phyloP scores from a whole-genome alignment of 495 filamentous ascomycete species.

The Rhizodiscina lignyota region DNA sequence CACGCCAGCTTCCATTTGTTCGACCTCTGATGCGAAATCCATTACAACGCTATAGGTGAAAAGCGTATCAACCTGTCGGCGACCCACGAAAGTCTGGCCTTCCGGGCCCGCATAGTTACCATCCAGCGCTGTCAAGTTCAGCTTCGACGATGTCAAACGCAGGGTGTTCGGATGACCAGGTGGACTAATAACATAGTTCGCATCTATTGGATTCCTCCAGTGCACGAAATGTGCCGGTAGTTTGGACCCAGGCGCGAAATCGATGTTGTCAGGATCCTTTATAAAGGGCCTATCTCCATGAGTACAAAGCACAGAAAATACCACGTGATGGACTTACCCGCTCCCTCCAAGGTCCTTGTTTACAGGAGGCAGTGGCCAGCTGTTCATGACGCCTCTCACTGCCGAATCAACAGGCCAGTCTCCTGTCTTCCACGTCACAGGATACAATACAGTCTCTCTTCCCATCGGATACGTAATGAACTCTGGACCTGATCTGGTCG shows the following conservation, averaged over 20 bases:
- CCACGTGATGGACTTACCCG: slow-evolving; percentile 7
- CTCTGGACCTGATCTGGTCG: slow-evolving; percentile 24
- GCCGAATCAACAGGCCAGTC: slow-evolving; percentile 27
- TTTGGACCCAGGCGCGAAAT: slow-evolving; percentile 20
- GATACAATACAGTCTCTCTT: slow-evolving; percentile 37
- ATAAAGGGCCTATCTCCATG: slow-evolving; percentile 21
- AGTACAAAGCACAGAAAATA: neutral
- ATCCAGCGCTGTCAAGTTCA: slow-evolving; percentile 27
- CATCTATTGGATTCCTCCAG: slow-evolving; percentile 28
- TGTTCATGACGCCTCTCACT: slow-evolving; percentile 27
- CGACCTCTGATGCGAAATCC: slow-evolving; percentile 19
- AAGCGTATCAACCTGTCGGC: slow-evolving; percentile 32
- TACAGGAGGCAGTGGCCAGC: slow-evolving; percentile 18
- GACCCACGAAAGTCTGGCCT: slow-evolving; percentile 30
- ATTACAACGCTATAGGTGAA: slow-evolving; percentile 30
- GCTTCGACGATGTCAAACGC: slow-evolving; percentile 22
- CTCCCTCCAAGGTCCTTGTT: slow-evolving; percentile 18
- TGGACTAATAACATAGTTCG: slow-evolving; percentile 27
- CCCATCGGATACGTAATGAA: slow-evolving; percentile 40
- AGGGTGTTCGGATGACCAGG: slow-evolving; percentile 20
- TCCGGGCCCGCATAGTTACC: slow-evolving; percentile 7
- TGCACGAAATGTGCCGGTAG: slow-evolving; percentile 30
- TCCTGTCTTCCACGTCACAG: slow-evolving; percentile 31
- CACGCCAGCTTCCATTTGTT: slow-evolving; percentile 17
- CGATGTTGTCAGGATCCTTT: slow-evolving; percentile 22